Conservation (phyloP, 176 grass and related monocot genomes). For the Oryza glumipatula region DNA sequence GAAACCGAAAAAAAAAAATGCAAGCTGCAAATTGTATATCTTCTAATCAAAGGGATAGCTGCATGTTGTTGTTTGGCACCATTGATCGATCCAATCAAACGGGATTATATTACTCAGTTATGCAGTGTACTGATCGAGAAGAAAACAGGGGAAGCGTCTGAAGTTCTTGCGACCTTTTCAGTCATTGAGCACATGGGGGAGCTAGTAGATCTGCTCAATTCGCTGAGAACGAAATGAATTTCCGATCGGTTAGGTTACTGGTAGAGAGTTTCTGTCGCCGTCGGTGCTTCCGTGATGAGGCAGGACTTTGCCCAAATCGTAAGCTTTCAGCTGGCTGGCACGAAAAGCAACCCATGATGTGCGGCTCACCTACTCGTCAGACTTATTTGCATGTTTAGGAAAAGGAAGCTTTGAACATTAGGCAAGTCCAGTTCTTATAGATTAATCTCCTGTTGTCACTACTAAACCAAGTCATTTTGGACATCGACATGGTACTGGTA, state of each 20-base stretch:
- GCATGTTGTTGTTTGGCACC: constrained; percentile 12
- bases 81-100: background rate
- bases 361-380: constrained; percentile 26
- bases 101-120: background rate
- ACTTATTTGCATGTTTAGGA: background rate
- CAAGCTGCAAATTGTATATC: background rate
- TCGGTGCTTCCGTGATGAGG: background rate
- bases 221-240: background rate
- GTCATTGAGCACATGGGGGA: background rate
- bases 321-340: background rate
- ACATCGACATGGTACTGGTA: too few relatives aligned
- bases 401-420: background rate
- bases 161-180: background rate
- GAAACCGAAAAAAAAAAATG: background rate
- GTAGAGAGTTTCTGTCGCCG: background rate
- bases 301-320: background rate
- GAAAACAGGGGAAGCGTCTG: background rate
- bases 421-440: background rate
- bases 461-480: too few relatives aligned
- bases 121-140: constrained; percentile 2
- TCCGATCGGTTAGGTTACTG: background rate
- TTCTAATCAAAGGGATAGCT: background rate
- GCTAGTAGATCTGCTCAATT: background rate
- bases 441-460: too few relatives aligned
- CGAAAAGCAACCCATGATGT: constrained; percentile 10